These are phyloP conservation scores for Oryza glaberrima DNA, from an alignment of 176 grass and related monocot species.

Conservation along the genomic window DNA sequence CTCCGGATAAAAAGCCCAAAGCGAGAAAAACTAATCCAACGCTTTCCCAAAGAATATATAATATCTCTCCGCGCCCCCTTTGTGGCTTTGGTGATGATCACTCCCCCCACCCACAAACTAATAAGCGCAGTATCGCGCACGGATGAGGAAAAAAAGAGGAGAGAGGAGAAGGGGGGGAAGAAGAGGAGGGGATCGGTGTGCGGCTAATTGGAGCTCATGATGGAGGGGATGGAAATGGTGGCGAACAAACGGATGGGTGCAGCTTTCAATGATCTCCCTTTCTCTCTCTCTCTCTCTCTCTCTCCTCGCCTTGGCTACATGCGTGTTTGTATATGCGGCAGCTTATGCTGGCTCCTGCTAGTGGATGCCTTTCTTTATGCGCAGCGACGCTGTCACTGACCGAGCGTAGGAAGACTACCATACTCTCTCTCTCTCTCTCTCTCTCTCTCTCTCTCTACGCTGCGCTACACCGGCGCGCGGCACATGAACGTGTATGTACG, in stretches of 20 bases:
- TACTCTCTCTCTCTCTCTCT: not conserved
- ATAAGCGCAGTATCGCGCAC: not conserved
- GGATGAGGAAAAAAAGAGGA: slow-evolving; percentile 7
- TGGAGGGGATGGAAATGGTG: slow-evolving; percentile 44
- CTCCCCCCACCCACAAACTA: not conserved
- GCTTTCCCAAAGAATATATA: slow-evolving; percentile 39
- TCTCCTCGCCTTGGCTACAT: not conserved
- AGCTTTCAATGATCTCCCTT: slow-evolving; percentile 57
- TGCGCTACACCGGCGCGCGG: not conserved
- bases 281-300: not conserved
- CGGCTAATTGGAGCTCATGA: slow-evolving; percentile 27
- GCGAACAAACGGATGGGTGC: slow-evolving; percentile 59
- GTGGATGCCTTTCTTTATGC: slow-evolving; percentile 58
- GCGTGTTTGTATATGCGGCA: slow-evolving; percentile 50
- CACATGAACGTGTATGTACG: slow-evolving; percentile 5
- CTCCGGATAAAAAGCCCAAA: slow-evolving; percentile 43
- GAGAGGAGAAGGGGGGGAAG: not conserved
- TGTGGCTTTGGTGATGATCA: slow-evolving; percentile 22
- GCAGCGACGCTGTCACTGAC: slow-evolving; percentile 37
- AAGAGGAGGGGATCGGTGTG: not conserved
- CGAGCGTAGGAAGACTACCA: not conserved
- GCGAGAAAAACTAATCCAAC: slow-evolving; percentile 40
- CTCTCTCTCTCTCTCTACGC: not conserved
- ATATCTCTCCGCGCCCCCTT: not conserved
- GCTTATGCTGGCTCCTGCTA: slow-evolving; percentile 19